Percentiles rank a stretch among this genome's conserved stretches.
These are phyloP conservation scores for Cordia subcordata DNA, from an alignment of 257 asterid genomes.

Conservation along the genomic window DNA sequence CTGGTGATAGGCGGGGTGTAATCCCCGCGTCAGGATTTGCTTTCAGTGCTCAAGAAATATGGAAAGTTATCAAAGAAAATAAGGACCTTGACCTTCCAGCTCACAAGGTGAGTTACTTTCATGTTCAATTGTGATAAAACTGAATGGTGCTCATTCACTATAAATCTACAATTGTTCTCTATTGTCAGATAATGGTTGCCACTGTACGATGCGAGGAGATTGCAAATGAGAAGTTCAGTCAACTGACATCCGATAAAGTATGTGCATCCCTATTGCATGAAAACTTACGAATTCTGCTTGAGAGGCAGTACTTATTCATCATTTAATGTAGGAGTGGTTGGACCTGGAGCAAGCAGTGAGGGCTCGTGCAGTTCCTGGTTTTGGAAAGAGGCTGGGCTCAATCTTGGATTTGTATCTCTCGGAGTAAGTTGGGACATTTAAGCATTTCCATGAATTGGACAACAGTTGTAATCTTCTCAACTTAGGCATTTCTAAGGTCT, in stretches of 20 bases:
- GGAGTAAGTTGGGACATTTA: slow-evolving; percentile 45
- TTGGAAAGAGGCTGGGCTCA: slow-evolving; percentile 74
- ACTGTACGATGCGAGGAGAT: slow-evolving; percentile 98
- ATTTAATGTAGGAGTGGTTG: slow-evolving; percentile 60
- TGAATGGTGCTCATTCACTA: too few relatives aligned
- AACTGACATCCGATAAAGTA: slow-evolving; percentile 74
- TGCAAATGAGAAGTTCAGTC: slow-evolving; percentile 71
- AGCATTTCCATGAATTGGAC: too few relatives aligned
- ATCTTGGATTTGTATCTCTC: slow-evolving; percentile 58
- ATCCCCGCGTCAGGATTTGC: slow-evolving; percentile 95
- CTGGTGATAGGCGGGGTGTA: slow-evolving; percentile 88
- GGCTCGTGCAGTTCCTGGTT: slow-evolving; percentile 64
- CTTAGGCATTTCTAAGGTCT: too few relatives aligned
- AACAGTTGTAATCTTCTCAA: not conserved
- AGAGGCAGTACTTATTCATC: not conserved
- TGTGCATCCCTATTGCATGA: not conserved
- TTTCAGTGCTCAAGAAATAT: slow-evolving; percentile 75
- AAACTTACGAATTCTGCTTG: slow-evolving; percentile 1
- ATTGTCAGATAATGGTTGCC: slow-evolving; percentile 86
- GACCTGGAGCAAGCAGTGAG: slow-evolving; percentile 68
- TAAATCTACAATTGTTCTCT: not conserved
- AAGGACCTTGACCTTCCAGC: slow-evolving; percentile 94
- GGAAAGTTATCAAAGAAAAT: slow-evolving; percentile 88
- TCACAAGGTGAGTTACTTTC: slow-evolving; percentile 50
- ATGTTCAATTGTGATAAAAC: not conserved